phyloP scores from a whole-genome alignment of 768 basidiomycete species.

The Symmetrospora coprosmae region DNA sequence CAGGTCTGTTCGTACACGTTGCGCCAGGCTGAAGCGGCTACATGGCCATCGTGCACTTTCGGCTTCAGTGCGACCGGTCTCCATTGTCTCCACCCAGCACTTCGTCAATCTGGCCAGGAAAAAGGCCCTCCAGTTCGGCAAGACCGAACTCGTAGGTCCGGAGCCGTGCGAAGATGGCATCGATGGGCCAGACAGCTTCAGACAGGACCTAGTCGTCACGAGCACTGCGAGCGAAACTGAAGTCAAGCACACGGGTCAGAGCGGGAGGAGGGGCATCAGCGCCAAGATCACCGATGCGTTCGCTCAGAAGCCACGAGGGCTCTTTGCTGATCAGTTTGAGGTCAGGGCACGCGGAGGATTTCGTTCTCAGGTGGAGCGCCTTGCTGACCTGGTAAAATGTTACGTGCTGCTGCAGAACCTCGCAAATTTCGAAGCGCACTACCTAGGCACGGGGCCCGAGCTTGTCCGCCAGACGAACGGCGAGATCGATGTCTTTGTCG shows the following conservation, averaged over 20 bases:
- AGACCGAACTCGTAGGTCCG: slow-evolving; percentile 23
- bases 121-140: slow-evolving; percentile 60
- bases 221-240: slow-evolving; percentile 43
- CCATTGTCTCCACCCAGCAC: slow-evolving; percentile 94
- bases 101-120: slow-evolving; percentile 66
- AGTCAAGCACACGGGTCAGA: slow-evolving; percentile 39
- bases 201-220: slow-evolving; percentile 32
- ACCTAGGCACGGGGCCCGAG: slow-evolving; percentile 77
- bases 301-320: slow-evolving; percentile 50
- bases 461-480: slow-evolving; percentile 88
- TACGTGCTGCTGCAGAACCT: slow-evolving; percentile 48
- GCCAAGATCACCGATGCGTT: slow-evolving; percentile 23
- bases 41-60: not conserved
- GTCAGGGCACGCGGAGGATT: no score
- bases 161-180: not conserved
- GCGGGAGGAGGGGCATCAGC: not conserved
- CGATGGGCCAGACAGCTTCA: not conserved
- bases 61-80: slow-evolving; percentile 60
- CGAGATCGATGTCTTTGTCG: slow-evolving; percentile 64
- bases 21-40: not conserved
- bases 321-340: slow-evolving; percentile 96
- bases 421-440: slow-evolving; percentile 83
- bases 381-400: not conserved
- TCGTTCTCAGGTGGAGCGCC: not conserved
- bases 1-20: not conserved